phyloP scores from a whole-genome alignment of 148 eudicot genomes.

The Rhododendron kiyosumense region DNA sequence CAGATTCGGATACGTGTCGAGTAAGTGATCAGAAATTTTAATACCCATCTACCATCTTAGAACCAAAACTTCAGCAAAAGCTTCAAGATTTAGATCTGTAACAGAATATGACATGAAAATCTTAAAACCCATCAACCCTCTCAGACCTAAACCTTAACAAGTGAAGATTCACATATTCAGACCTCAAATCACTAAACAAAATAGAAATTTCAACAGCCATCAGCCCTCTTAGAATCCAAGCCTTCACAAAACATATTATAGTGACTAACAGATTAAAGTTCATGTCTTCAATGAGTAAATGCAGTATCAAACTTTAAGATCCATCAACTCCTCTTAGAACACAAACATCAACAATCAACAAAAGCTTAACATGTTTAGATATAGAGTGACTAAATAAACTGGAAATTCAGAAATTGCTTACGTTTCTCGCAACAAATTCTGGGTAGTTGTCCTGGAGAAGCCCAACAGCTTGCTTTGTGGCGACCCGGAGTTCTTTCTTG shows the following conservation, averaged over 20 bases:
- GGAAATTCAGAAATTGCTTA: slow-evolving; percentile 15
- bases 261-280: neutral
- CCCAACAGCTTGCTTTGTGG: slow-evolving; percentile 44
- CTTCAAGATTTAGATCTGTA: neutral
- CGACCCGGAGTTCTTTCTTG: slow-evolving; percentile 44
- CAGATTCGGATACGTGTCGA: neutral
- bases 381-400: neutral
- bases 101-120: neutral
- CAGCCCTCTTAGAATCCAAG: neutral
- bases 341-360: neutral
- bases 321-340: neutral
- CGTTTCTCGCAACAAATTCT: slow-evolving; percentile 66
- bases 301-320: neutral
- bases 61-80: neutral
- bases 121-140: neutral
- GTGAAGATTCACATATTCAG: neutral
- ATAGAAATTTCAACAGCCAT: neutral
- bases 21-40: neutral
- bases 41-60: neutral
- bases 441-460: slow-evolving; percentile 75
- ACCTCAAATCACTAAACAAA: neutral
- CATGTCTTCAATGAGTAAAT: neutral
- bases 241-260: neutral
- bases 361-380: neutral
- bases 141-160: too few species aligned